Base-by-base conservation (phyloP, 805 yeast species). In the Metschnikowia vanudenii region DNA sequence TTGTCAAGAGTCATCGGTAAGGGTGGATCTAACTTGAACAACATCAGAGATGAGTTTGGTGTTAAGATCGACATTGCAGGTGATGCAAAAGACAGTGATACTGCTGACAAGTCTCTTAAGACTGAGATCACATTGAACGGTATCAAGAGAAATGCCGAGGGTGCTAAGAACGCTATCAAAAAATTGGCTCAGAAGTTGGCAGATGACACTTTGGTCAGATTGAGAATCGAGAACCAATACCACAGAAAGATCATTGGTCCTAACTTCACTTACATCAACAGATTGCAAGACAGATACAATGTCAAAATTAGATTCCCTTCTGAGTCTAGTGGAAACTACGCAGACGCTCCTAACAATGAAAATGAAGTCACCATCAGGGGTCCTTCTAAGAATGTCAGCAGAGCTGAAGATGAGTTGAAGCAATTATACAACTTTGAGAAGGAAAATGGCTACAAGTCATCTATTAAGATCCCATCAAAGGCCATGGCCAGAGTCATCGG, bases 401-500 rank as follows among this genome's bases (percentile, higher is more conserved):
- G 83, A 63, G 95, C 95, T 29, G 81, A 81, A 62, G 91, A 84
- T 52, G 97, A 91, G 71, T 71, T 95, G 60, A 76, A 78, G 56
- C 97, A 90, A 46, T 76, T 95, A 52, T 74, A 88, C 55, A 84
- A 85, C 55, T 94, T 85, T 65, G 98, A 91, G 67, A 84, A 79
- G 59, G 96, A 88, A 57, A 88, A 90, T 61, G 92, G 96, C 14
- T 80, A 80, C 68, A 76, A 78, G 47, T 74, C 80, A 53, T 68
- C 71, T n/a, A 63, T 92, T 34, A 62, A 69, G 39, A 84, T 94
- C 42, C 95, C 97, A 32, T 63, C 75, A 36, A 79, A 76, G 50
- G 84, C 89, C n/a, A 78, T 92, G 49, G 78, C 97, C 17, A 78
- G 89, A 61, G 82, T 94, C 48, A 90, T 94, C 63, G 99, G 99